Percentiles rank a stretch among this genome's conserved stretches.
Evolutionary conservation across 148 eudicot species (phyloP).

Genomic region (Cornus suecica): DNA sequence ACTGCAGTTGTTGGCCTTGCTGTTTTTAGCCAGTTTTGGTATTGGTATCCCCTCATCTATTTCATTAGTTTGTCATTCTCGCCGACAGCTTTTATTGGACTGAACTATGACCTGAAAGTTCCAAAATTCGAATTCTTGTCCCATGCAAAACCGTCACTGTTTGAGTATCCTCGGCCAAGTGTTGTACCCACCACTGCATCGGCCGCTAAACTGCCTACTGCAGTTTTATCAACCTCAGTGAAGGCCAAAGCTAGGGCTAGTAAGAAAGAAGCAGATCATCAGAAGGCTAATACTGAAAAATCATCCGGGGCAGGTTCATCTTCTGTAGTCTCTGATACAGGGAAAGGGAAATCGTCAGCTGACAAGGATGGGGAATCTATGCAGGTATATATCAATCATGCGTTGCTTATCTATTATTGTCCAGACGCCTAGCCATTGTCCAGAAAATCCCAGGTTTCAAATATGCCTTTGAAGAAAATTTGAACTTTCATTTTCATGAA

Average conservation of each 20-base stretch:
- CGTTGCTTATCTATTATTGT: background rate
- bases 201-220: slow-evolving; percentile 85
- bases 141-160: slow-evolving; percentile 88
- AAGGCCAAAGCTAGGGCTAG: slow-evolving; percentile 76
- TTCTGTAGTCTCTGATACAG: slow-evolving; percentile 41
- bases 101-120: slow-evolving; percentile 86
- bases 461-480: background rate
- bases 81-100: slow-evolving; percentile 93
- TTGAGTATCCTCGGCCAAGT: slow-evolving; percentile 94
- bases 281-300: slow-evolving; percentile 59
- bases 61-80: slow-evolving; percentile 91
- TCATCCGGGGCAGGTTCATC: slow-evolving; percentile 41
- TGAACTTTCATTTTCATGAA: background rate
- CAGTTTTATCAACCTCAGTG: slow-evolving; percentile 80
- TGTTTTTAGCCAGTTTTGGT: slow-evolving; percentile 97
- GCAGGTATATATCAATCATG: slow-evolving; percentile 43
- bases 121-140: slow-evolving; percentile 90
- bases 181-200: slow-evolving; percentile 74
- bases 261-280: slow-evolving; percentile 91
- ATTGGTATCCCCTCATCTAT: slow-evolving; percentile 98
- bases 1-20: slow-evolving; percentile 96
- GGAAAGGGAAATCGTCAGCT: slow-evolving; percentile 59
- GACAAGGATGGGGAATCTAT: slow-evolving; percentile 83
- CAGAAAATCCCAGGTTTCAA: too few species aligned
- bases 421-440: too few species aligned